These are phyloP conservation scores for Trifolium repens DNA, from an alignment of 306 rosid genomes.

Conservation along the genomic window DNA sequence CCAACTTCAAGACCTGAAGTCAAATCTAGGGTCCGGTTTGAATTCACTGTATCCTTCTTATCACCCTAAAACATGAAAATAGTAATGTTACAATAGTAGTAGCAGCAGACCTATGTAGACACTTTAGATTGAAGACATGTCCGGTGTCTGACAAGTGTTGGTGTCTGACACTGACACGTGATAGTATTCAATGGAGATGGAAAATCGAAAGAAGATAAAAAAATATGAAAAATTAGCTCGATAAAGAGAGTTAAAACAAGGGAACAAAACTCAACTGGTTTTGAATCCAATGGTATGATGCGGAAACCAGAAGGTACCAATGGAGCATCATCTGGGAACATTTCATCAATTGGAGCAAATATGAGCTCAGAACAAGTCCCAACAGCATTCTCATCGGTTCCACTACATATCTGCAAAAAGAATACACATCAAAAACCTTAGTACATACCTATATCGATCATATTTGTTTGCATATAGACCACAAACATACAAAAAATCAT, in stretches of 20 bases:
- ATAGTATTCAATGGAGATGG: too few species aligned
- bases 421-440: background rate
- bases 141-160: background rate
- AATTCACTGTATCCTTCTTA: slow-evolving; percentile 59
- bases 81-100: background rate
- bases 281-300: slow-evolving; percentile 84
- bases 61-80: slow-evolving; percentile 59
- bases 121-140: background rate
- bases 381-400: slow-evolving; percentile 84
- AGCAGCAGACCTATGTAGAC: too few species aligned
- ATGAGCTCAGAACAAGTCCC: slow-evolving; percentile 96
- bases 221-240: background rate
- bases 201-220: too few species aligned
- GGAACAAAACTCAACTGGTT: slow-evolving; percentile 78
- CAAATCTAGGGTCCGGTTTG: slow-evolving; percentile 81
- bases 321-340: slow-evolving; percentile 95
- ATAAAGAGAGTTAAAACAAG: background rate
- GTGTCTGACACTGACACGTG: background rate
- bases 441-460: background rate
- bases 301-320: slow-evolving; percentile 97
- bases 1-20: slow-evolving; percentile 92
- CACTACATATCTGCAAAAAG: slow-evolving; percentile 79
- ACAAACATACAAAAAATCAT: background rate
- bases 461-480: background rate
- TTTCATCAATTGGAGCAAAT: slow-evolving; percentile 97